These are phyloP conservation scores for Colletotrichum sp. DNA, from an alignment of 2,329 filamentous ascomycete genomes.

Conservation along the genomic window DNA sequence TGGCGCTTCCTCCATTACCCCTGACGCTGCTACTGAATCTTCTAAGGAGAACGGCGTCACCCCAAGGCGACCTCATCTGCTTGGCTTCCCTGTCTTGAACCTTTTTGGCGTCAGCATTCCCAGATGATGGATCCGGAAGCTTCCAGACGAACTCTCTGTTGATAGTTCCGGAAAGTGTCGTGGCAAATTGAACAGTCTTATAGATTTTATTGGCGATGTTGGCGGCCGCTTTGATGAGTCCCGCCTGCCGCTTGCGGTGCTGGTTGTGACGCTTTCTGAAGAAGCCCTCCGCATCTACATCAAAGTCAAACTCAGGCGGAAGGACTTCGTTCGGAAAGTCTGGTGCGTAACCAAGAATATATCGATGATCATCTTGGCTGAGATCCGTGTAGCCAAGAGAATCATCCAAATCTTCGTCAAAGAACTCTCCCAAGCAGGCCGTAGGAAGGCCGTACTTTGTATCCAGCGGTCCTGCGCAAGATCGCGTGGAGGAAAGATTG, in stretches of 20 bases:
- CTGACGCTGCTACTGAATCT: conserved; percentile 25
- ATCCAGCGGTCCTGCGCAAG: conserved; percentile 17
- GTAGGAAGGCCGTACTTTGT: conserved; percentile 27
- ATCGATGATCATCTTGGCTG: neutral
- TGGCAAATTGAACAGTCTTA: neutral
- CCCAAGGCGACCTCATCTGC: conserved; percentile 31
- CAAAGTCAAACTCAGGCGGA: neutral
- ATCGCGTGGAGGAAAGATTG: neutral
- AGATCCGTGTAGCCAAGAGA: conserved; percentile 25
- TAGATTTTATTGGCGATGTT: neutral
- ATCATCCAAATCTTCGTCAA: conserved; percentile 33
- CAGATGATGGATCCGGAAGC: conserved; percentile 22
- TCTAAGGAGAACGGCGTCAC: conserved; percentile 30
- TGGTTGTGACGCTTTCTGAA: neutral
- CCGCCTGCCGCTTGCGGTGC: neutral
- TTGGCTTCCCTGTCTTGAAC: conserved; percentile 24
- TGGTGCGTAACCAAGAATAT: neutral
- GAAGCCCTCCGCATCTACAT: neutral
- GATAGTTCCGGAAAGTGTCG: conserved; percentile 16
- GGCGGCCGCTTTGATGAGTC: neutral
- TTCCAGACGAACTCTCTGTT: conserved; percentile 23
- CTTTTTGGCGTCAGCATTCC: conserved; percentile 5
- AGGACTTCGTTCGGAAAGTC: neutral
- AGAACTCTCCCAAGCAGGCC: conserved; percentile 29
- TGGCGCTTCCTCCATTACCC: neutral